Conservation (phyloP, 495 filamentous ascomycete species). For the Lineolata rhizophorae region DNA sequence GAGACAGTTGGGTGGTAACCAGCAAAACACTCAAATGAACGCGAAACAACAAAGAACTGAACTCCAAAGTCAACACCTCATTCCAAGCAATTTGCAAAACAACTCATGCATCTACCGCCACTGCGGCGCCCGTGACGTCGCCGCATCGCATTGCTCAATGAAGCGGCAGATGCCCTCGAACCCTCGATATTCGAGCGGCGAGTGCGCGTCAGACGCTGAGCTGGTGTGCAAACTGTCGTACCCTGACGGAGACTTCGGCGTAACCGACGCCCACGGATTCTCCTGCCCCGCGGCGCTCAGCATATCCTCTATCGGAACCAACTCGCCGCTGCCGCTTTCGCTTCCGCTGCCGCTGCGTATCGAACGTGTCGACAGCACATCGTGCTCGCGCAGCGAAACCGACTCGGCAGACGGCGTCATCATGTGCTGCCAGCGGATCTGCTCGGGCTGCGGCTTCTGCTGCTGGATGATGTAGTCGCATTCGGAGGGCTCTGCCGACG, state of each 20-base stretch:
- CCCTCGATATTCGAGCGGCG: slow-evolving; percentile 44
- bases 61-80: too few species aligned
- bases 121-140: too few species aligned
- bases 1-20: too few species aligned
- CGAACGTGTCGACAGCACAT: too few species aligned
- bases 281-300: too few species aligned
- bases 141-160: slow-evolving; percentile 62
- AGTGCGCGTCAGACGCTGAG: slow-evolving; percentile 10
- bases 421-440: slow-evolving; percentile 21
- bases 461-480: slow-evolving; percentile 13
- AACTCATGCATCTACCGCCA: too few species aligned
- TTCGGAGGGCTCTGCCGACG: slow-evolving; percentile 23
- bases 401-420: slow-evolving; percentile 3
- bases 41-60: too few species aligned
- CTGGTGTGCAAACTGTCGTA: slow-evolving; percentile 32
- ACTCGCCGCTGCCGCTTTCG: slow-evolving; percentile 20
- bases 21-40: too few species aligned
- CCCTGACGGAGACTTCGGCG: slow-evolving; percentile 25
- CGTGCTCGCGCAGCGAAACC: not conserved
- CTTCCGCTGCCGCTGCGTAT: too few species aligned
- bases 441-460: slow-evolving; percentile 5
- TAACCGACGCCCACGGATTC: slow-evolving; percentile 26
- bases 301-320: slow-evolving; percentile 25
- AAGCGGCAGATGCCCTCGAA: slow-evolving; percentile 74
- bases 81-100: too few species aligned